phyloP scores from a whole-genome alignment of 257 asterid species.

The Solanum medicagineum region DNA sequence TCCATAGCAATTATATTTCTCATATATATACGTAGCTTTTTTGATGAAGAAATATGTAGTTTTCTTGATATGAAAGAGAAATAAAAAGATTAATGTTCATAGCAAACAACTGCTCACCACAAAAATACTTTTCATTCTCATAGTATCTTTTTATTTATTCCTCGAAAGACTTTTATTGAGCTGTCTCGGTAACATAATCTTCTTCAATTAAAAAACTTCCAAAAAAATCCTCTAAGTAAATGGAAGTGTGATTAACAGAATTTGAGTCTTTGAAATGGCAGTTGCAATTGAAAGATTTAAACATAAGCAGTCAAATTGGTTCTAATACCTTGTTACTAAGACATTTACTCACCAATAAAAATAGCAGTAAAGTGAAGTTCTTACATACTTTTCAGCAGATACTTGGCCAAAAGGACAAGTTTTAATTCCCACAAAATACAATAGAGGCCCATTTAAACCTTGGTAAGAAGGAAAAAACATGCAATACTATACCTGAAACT shows the following conservation, averaged over 20 bases:
- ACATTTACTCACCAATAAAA: not conserved
- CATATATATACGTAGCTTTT: not conserved
- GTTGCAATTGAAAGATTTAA: not conserved
- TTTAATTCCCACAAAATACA: not conserved
- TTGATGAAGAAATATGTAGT: not conserved
- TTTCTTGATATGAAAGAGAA: not conserved
- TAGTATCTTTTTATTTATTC: not conserved
- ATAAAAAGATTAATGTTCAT: not conserved
- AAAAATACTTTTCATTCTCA: not conserved
- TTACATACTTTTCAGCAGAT: not conserved
- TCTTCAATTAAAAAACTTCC: not conserved
- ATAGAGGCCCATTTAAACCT: not conserved
- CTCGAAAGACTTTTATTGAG: not conserved
- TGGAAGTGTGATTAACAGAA: not conserved
- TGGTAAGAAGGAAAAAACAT: not conserved
- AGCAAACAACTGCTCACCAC: not conserved
- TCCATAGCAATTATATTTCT: not conserved
- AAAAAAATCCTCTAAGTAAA: not conserved
- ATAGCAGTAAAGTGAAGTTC: not conserved
- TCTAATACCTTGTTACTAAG: not conserved
- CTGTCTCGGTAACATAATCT: not conserved
- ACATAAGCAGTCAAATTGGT: not conserved
- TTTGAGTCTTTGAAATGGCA: not conserved
- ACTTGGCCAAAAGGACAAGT: not conserved
- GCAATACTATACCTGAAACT: constrained; percentile 58